These are phyloP conservation scores for Rhynchospora pubera DNA, from an alignment of 176 grass and related monocot genomes.

Conservation along the genomic window DNA sequence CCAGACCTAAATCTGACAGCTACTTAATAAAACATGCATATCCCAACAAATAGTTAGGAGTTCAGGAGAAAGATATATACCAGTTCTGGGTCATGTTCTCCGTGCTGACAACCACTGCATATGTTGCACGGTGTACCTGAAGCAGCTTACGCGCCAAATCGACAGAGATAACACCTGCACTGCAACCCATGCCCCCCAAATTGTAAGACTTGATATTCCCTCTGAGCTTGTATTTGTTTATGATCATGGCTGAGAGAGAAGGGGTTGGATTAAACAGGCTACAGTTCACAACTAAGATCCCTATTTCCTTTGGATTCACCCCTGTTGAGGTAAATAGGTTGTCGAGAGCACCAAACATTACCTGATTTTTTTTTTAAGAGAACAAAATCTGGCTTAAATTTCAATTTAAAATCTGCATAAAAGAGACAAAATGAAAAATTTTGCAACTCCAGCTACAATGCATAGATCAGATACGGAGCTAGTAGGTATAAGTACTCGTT, in stretches of 20 bases:
- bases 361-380: slow-evolving; percentile 6
- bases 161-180: slow-evolving; percentile 38
- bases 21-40: neutral
- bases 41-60: neutral
- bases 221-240: slow-evolving; percentile 46
- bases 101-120: slow-evolving; percentile 47
- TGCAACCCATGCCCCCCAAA: slow-evolving; percentile 55
- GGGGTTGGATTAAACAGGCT: slow-evolving; percentile 47
- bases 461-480: neutral
- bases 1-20: neutral
- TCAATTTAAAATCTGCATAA: neutral
- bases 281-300: slow-evolving; percentile 48
- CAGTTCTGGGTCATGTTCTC: slow-evolving; percentile 54
- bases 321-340: slow-evolving; percentile 27
- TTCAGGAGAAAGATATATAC: slow-evolving; percentile 14
- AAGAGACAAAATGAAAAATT: neutral
- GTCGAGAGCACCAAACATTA: slow-evolving; percentile 48
- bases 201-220: slow-evolving; percentile 42
- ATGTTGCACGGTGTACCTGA: slow-evolving; percentile 26
- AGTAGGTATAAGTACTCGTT: neutral
- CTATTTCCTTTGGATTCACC: slow-evolving; percentile 31
- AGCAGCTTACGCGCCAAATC: slow-evolving; percentile 36
- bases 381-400: neutral
- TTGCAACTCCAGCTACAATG: neutral
- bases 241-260: slow-evolving; percentile 45